phyloP scores from a whole-genome alignment of 2,329 filamentous ascomycete genomes.

The Sclerotiophoma versabilis region DNA sequence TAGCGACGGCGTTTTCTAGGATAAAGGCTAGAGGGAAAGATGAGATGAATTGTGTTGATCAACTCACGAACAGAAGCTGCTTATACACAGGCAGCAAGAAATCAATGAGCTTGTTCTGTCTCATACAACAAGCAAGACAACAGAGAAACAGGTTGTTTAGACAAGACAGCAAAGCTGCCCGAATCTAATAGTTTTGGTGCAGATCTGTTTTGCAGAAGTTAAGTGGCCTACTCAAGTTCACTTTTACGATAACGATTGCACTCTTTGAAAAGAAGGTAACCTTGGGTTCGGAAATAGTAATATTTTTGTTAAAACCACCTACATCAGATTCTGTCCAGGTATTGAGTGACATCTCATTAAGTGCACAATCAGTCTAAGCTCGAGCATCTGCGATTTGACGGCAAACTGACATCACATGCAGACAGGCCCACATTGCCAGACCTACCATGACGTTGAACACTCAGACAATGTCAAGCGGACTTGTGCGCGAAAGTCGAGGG shows the following conservation, averaged over 20 bases:
- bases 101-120: too few species aligned
- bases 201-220: not conserved
- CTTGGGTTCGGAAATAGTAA: not conserved
- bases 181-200: too few species aligned
- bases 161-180: too few species aligned
- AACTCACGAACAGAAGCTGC: too few species aligned
- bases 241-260: constrained; percentile 5
- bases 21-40: too few species aligned
- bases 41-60: too few species aligned
- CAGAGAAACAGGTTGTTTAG: too few species aligned
- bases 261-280: not conserved
- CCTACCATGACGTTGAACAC: not conserved
- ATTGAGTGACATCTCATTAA: too few species aligned
- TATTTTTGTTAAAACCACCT: not conserved
- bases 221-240: not conserved
- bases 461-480: not conserved
- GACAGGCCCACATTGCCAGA: not conserved
- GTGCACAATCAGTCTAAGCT: too few species aligned
- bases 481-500: not conserved
- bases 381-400: too few species aligned
- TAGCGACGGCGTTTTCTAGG: constrained; percentile 15
- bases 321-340: not conserved
- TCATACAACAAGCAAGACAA: too few species aligned
- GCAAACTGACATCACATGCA: not conserved
- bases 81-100: too few species aligned